Percentiles rank a stretch among this genome's conserved stretches.
phyloP scores from a whole-genome alignment of 768 basidiomycete species.

The Serendipita indica region DNA sequence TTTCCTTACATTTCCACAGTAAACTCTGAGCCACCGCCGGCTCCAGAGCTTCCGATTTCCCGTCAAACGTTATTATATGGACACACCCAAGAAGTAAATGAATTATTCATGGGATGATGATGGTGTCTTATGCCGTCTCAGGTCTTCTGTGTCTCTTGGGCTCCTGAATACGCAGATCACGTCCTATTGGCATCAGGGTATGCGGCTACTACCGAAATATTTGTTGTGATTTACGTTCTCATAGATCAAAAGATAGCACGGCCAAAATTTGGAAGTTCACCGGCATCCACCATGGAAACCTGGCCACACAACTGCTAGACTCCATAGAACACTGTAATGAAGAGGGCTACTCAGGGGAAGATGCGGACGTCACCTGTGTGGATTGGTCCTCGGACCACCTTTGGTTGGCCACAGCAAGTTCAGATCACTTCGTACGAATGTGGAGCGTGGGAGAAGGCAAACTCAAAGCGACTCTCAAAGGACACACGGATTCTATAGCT shows the following conservation, averaged over 20 bases:
- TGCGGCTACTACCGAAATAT: no score
- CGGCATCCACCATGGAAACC: neutral
- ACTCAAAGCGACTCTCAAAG: conserved; percentile 35
- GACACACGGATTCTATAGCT: conserved; percentile 13
- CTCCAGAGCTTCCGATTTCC: neutral
- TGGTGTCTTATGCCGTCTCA: no score
- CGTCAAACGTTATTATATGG: neutral
- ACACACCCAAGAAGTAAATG: conserved; percentile 3
- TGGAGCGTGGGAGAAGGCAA: conserved; percentile 21
- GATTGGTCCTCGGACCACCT: conserved; percentile 66
- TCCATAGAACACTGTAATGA: conserved; percentile 13
- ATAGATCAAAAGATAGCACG: conserved; percentile 60
- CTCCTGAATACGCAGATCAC: no score
- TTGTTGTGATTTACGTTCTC: no score
- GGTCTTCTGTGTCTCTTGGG: no score
- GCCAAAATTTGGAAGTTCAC: conserved; percentile 56
- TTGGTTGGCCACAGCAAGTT: conserved; percentile 62
- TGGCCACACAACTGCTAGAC: conserved; percentile 23
- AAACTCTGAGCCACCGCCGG: neutral
- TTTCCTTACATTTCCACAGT: neutral
- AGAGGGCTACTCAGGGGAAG: conserved; percentile 22
- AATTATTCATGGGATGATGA: no score
- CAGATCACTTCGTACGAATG: conserved; percentile 57
- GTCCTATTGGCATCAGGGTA: conserved; percentile 3
- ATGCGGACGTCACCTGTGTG: conserved; percentile 55